A percentile compares a stretch with the other conserved stretches of the same genome.
phyloP scores from a whole-genome alignment of 1,284 basidiomycete genomes.

The Apiotrichum sp. region DNA sequence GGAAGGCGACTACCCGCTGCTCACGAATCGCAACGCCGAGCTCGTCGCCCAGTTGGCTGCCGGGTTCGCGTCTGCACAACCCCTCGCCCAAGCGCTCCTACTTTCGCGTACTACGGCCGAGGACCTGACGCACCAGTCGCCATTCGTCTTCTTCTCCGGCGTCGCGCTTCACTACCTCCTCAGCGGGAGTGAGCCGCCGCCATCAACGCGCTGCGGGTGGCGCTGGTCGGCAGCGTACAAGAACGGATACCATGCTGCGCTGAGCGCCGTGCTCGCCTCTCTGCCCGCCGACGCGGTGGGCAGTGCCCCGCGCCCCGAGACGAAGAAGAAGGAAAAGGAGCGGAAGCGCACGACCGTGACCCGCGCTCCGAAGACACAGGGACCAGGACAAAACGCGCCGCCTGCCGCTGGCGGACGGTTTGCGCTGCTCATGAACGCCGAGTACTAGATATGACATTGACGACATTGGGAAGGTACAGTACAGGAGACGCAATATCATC shows the following conservation, averaged over 20 bases:
- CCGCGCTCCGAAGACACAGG: too few species aligned
- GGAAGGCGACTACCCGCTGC: slow-evolving; percentile 16
- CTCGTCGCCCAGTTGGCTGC: slow-evolving; percentile 62
- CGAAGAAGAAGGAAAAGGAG: background rate
- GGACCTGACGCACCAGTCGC: slow-evolving; percentile 25
- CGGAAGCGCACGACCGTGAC: too few species aligned
- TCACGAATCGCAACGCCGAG: slow-evolving; percentile 60
- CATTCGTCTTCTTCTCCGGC: slow-evolving; percentile 36
- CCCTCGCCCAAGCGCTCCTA: slow-evolving; percentile 40
- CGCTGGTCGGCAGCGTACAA: slow-evolving; percentile 6
- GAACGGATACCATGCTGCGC: background rate
- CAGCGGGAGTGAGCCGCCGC: slow-evolving; percentile 4
- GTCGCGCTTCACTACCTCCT: slow-evolving; percentile 28
- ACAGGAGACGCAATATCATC: too few species aligned
- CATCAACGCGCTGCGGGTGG: slow-evolving; percentile 7
- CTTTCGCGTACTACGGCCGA: slow-evolving; percentile 7
- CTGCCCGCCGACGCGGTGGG: background rate
- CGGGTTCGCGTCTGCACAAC: slow-evolving; percentile 47
- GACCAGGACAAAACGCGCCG: too few species aligned
- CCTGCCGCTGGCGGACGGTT: too few species aligned
- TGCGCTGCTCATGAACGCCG: too few species aligned
- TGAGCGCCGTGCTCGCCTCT: slow-evolving; percentile 2
- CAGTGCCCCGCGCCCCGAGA: background rate
- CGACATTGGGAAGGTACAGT: too few species aligned
- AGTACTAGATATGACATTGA: too few species aligned